These are phyloP conservation scores for Kwoniella bestiolae DNA, from an alignment of 768 basidiomycete genomes.

Conservation along the genomic window DNA sequence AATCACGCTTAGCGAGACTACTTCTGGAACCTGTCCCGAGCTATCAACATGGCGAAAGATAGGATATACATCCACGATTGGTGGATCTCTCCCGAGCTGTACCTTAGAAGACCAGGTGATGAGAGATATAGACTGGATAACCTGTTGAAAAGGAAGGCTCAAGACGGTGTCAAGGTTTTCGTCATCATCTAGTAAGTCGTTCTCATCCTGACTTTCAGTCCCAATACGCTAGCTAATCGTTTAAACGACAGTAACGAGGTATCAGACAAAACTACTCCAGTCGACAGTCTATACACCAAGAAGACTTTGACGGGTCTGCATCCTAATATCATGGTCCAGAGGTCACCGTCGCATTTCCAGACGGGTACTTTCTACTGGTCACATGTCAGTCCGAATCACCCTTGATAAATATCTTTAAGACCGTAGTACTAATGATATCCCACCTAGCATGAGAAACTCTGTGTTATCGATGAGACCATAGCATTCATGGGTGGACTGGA, in stretches of 20 bases:
- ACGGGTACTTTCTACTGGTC: constrained; percentile 99
- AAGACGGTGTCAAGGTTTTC: constrained; percentile 93
- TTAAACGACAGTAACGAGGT: constrained; percentile 77
- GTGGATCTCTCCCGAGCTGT: constrained; percentile 79
- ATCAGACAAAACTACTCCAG: constrained; percentile 90
- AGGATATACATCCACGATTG: constrained; percentile 95
- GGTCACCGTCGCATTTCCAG: constrained; percentile 95
- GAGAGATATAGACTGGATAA: constrained; percentile 84
- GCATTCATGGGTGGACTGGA: constrained; percentile 98
- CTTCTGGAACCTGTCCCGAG: constrained; percentile 94
- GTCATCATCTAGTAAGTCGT: constrained; percentile 83
- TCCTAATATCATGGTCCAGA: constrained; percentile 91
- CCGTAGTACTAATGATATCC: constrained; percentile 5
- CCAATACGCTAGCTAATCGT: constrained; percentile 12
- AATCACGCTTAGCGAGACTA: constrained; percentile 78
- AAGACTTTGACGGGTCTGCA: constrained; percentile 77
- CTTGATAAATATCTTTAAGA: neutral
- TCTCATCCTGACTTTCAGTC: neutral
- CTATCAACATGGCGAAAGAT: constrained; percentile 84
- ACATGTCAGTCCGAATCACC: constrained; percentile 66
- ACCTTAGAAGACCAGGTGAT: constrained; percentile 81
- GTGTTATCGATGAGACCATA: constrained; percentile 94
- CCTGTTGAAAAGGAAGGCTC: constrained; percentile 85
- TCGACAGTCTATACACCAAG: constrained; percentile 94
- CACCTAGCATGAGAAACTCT: constrained; percentile 90